A percentile compares a stretch with the other conserved stretches of the same genome.
phyloP scores from a whole-genome alignment of 345 rosid genomes.

The Populus davidiana region DNA sequence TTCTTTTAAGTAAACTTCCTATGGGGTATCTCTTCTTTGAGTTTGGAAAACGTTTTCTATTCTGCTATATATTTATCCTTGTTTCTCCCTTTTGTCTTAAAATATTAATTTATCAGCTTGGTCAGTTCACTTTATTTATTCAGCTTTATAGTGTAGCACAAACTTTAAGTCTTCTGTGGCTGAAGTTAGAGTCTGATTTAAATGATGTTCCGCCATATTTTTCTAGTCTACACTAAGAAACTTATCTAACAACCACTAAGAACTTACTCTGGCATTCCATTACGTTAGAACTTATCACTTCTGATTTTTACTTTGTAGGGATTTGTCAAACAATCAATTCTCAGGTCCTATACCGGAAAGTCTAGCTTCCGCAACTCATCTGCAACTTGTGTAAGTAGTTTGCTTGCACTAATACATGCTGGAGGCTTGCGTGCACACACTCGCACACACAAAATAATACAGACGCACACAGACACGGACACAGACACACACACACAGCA shows the following conservation, averaged over 20 bases:
- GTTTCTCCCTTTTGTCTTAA: neutral
- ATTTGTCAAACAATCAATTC: constrained; percentile 77
- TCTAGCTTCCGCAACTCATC: constrained; percentile 50
- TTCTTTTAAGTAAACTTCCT: neutral
- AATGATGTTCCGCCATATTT: neutral
- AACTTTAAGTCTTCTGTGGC: neutral
- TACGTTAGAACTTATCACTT: neutral
- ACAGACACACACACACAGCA: neutral
- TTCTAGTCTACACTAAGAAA: neutral
- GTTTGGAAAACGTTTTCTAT: neutral
- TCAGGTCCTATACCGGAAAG: constrained; percentile 84
- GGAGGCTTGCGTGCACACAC: neutral
- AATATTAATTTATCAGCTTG: neutral
- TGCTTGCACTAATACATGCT: neutral
- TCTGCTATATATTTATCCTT: neutral
- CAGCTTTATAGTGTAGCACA: neutral
- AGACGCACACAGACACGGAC: neutral
- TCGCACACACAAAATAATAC: neutral
- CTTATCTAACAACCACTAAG: too few species aligned
- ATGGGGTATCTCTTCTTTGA: neutral
- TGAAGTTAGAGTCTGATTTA: neutral
- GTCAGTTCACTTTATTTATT: neutral
- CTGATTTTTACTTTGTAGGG: constrained; percentile 44
- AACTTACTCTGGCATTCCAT: neutral
- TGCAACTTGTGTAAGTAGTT: constrained; percentile 70